Evolutionary conservation across 768 basidiomycete genomes (phyloP), one percentile per base, ranked within the genome.

Genomic region (Clavulina sp.): DNA sequence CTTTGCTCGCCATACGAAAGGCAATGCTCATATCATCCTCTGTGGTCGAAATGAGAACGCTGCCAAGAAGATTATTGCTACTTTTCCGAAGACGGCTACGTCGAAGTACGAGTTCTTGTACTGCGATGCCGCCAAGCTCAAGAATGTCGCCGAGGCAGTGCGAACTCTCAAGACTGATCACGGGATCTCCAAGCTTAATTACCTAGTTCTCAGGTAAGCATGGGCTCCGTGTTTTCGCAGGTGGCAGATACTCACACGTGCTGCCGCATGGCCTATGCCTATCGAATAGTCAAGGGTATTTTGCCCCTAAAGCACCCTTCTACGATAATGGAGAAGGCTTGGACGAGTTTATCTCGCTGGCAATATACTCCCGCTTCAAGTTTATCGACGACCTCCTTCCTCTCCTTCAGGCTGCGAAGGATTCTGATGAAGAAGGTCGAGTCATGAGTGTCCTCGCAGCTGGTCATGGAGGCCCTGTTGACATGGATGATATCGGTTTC

Each of bases 71-170:
- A 56, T 60, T 49, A 49, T 60, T 21, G 40, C 58, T 2, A 5
- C 51, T n/a, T 47, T 60, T 21, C 54, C 53, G 4, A 36, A 59
- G 28, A 44, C 55, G 3, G 18, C 21, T 3, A n/a, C 16, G 7
- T 54, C 54, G 43, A 58, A 52, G 19, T 68, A 63, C 55, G 63
- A 64, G 46, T 64, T 64, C 31, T 54, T 64, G 3, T 29, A 52
- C 47, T 63, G 62, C 55, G 61, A 64, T 43, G 57, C 52, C 16
- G 41, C 56, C 23, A 49, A 54, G 29, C 59, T 62, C 56, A 48
- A 38, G 28, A 56, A 58, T 51, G 52, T 60, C 21, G 26, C 40
- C 5, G 3, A 24, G 24, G 16, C 40, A 33, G 2, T 5, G 6
- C 49, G 56, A 18, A 26, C n/a, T n/a, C n/a, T n/a, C n/a, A n/a